Percentiles rank a stretch among this genome's conserved stretches.
Evolutionary conservation across 2,329 filamentous ascomycete species (phyloP).

Genomic region (Cordyceps cateniannulata): DNA sequence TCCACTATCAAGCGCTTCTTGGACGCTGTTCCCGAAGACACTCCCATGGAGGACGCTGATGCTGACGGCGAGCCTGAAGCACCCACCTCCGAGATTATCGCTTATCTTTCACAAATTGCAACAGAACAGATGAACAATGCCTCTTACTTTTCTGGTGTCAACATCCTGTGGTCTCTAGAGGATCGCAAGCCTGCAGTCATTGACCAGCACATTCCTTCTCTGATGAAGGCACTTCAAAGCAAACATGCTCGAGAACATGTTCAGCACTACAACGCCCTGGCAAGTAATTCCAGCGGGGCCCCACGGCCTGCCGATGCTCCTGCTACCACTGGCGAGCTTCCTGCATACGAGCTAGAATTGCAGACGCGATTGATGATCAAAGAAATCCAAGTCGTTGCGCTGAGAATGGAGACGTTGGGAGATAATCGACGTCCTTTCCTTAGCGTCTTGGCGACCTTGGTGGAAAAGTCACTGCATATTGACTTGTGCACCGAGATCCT

Average conservation of each 20-base stretch:
- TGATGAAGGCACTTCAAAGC: slow-evolving; percentile 90
- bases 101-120: slow-evolving; percentile 76
- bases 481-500: slow-evolving; percentile 87
- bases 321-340: slow-evolving; percentile 50
- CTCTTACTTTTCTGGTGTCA: slow-evolving; percentile 83
- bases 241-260: slow-evolving; percentile 94
- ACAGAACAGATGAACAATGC: slow-evolving; percentile 77
- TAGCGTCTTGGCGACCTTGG: slow-evolving; percentile 86
- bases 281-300: slow-evolving; percentile 41
- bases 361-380: slow-evolving; percentile 90
- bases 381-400: slow-evolving; percentile 84
- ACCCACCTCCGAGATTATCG: slow-evolving; percentile 79
- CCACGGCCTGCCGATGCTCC: slow-evolving; percentile 47
- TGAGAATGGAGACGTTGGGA: slow-evolving; percentile 86
- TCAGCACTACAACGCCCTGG: slow-evolving; percentile 59
- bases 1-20: slow-evolving; percentile 77
- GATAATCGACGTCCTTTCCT: slow-evolving; percentile 90
- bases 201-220: slow-evolving; percentile 75
- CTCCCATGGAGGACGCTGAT: slow-evolving; percentile 65
- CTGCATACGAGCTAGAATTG: slow-evolving; percentile 75
- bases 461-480: slow-evolving; percentile 88
- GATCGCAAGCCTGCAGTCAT: slow-evolving; percentile 79
- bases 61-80: slow-evolving; percentile 79
- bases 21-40: slow-evolving; percentile 76
- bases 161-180: slow-evolving; percentile 87